Conservation (phyloP, 2,329 filamentous ascomycete species). For the Paracoccidioides lutzii region DNA sequence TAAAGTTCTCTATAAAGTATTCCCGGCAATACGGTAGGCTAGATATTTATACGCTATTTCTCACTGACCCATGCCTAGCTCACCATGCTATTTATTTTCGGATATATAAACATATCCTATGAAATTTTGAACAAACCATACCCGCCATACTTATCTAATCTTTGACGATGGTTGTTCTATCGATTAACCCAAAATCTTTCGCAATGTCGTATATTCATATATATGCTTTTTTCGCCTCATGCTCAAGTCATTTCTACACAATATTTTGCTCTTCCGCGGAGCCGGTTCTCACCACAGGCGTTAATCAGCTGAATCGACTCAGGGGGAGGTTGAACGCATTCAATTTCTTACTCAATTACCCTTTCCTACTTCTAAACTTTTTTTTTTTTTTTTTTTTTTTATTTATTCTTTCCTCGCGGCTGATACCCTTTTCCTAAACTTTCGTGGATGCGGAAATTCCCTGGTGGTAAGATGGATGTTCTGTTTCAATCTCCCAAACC, state of each 20-base stretch:
- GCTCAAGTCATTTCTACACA: background rate
- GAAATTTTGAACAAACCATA: background rate
- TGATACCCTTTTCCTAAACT: no score
- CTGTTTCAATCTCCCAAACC: no score
- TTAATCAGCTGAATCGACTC: no score
- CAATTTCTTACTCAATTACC: no score
- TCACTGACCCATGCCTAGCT: background rate
- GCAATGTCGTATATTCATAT: background rate
- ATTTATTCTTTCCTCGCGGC: no score
- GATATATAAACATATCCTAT: background rate
- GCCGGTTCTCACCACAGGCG: background rate
- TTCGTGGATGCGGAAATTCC: no score
- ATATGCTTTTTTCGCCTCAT: background rate
- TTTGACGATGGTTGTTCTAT: background rate
- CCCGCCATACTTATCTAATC: background rate
- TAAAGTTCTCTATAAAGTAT: slow-evolving; percentile 8
- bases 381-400: background rate
- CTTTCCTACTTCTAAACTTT: background rate
- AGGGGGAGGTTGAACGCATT: no score
- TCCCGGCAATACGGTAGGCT: slow-evolving; percentile 8
- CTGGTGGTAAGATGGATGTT: no score
- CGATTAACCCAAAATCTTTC: background rate
- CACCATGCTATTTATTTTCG: background rate
- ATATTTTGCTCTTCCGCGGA: background rate
- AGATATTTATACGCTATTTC: background rate